Evolutionary conservation across 2,329 filamentous ascomycete genomes (phyloP), one percentile per base, ranked within the genome.

Genomic region (Trichoderma sp.): DNA sequence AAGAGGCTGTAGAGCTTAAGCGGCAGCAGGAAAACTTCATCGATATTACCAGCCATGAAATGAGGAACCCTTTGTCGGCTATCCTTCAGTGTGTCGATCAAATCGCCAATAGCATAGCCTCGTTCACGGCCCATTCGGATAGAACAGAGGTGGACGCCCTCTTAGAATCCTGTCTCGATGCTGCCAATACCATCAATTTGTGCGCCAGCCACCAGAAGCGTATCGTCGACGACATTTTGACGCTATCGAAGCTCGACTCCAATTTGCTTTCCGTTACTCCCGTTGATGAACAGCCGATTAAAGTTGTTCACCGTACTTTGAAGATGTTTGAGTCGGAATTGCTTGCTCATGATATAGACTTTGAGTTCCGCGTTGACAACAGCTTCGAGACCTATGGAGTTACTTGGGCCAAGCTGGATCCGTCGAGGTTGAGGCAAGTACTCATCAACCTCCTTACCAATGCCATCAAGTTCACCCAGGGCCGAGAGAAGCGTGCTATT

Each of bases 301-400:
- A 88, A 28, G 88, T 93, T 8, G 89, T 93, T 2, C 88, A 91
- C 73, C 85, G 89, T 39, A 91, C 91, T 1, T 81, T 93, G 57
- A 93, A 93, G 78, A 93, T 95, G 89, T 94, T 94, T 75, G 92
- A 94, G 80, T 86, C 91, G 9, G 92, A 95, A 78, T 81, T 95
- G 15, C 85, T 88, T 59, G 90, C 90, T 8, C 91, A 93, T 71
- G 89, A 90, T 57, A 95, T 95, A 72, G 85, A 88, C 67, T 88
- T 94, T 80, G 86, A 90, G 50, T 92, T 94, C 74, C 84, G 85
- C 1, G 87, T 94, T 53, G 90, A 93, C 75, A 85, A 90, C 58
- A 90, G 90, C 0, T 93, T 92, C 78, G 84, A 87, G 15, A 84
- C 88, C 17, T 81, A 94, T 61, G 85, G 85, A 3, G 84, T 94